Evolutionary conservation across 805 yeast species (phyloP).

Genomic region (Candida gorgasii): DNA sequence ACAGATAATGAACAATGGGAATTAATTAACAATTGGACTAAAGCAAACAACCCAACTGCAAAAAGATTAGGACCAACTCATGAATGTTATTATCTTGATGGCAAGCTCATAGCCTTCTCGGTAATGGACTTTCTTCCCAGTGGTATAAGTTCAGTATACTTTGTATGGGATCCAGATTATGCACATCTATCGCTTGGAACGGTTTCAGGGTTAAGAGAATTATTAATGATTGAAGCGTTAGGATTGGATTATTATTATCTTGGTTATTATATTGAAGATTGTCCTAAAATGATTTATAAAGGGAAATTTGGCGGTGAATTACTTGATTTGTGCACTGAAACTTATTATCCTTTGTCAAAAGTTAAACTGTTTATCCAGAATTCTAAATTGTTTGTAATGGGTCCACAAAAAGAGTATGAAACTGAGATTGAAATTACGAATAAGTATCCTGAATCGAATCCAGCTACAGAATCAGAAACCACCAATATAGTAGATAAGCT

Average conservation of each 20-base stretch:
- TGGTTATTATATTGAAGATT: conserved; percentile 80
- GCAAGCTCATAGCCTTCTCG: conserved; percentile 67
- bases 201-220: conserved; percentile 70
- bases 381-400: conserved; percentile 34
- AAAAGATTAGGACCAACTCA: conserved; percentile 63
- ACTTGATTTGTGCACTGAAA: conserved; percentile 52
- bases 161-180: conserved; percentile 84
- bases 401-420: conserved; percentile 9
- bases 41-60: not conserved
- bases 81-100: conserved; percentile 71
- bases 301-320: conserved; percentile 75
- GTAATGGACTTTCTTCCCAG: conserved; percentile 76
- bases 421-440: conserved; percentile 6
- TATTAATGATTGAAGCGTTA: conserved; percentile 51
- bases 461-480: not conserved
- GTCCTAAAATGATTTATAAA: conserved; percentile 82
- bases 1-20: conserved; percentile 39
- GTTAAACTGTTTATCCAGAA: conserved; percentile 27
- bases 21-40: conserved; percentile 40
- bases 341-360: conserved; percentile 40
- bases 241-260: conserved; percentile 62
- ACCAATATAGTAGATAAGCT: conserved; percentile 22
- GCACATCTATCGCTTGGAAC: conserved; percentile 74
- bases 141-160: conserved; percentile 80
- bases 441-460: not conserved